Evolutionary conservation across 306 rosid species (phyloP).

Genomic region (Begonia loranthoides): DNA sequence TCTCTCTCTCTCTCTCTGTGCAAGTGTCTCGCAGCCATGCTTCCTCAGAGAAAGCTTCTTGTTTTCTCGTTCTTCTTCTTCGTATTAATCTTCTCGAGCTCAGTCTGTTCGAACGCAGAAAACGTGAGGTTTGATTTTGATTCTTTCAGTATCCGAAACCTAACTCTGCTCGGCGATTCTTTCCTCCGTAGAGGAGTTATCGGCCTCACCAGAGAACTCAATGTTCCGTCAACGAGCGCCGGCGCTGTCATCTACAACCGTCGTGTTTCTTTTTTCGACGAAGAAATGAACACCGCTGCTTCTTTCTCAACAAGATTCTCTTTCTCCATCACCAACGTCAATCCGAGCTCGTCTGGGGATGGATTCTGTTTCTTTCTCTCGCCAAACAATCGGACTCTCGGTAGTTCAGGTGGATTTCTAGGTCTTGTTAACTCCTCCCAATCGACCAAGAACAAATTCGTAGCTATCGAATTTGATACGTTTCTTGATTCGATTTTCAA

Average conservation of each 20-base stretch:
- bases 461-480: conserved; percentile 62
- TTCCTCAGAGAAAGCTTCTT: conserved; percentile 20
- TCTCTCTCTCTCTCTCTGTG: background rate
- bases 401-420: conserved; percentile 24
- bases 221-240: conserved; percentile 54
- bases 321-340: conserved; percentile 31
- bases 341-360: conserved; percentile 43
- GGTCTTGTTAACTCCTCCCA: conserved; percentile 35
- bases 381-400: conserved; percentile 24
- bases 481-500: conserved; percentile 20
- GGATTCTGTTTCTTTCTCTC: conserved; percentile 64
- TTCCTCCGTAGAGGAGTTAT: conserved; percentile 50
- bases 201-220: conserved; percentile 55
- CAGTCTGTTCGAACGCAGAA: conserved; percentile 9
- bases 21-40: conserved; percentile 13
- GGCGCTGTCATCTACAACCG: conserved; percentile 44
- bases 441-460: conserved; percentile 18
- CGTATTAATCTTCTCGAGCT: background rate
- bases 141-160: conserved; percentile 59
- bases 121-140: conserved; percentile 29
- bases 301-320: conserved; percentile 64
- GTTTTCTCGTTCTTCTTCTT: conserved; percentile 7
- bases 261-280: conserved; percentile 38
- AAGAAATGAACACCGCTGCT: conserved; percentile 29
- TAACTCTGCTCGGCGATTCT: conserved; percentile 77